A percentile compares a stretch with the other conserved stretches of the same genome.
phyloP scores from a whole-genome alignment of 345 rosid genomes.

The Eucalyptus viminalis region DNA sequence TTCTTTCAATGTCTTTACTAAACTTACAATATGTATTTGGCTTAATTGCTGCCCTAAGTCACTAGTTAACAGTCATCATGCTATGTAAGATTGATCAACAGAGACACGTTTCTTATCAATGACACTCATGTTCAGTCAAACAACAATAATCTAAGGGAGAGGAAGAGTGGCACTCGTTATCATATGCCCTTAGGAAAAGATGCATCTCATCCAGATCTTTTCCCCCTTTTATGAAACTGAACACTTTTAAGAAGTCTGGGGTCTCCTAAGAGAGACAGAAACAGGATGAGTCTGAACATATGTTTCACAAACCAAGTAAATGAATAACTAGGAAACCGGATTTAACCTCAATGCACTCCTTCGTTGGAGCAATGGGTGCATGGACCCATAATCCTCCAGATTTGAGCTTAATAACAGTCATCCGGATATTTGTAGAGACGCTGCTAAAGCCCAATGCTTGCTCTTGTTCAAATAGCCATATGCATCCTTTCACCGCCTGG shows the following conservation, averaged over 20 bases:
- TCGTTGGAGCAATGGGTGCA: conserved; percentile 98
- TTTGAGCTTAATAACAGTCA: conserved; percentile 94
- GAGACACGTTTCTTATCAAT: not conserved
- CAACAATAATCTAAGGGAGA: not conserved
- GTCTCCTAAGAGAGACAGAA: not conserved
- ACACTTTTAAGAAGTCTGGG: not conserved
- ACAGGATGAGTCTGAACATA: not conserved
- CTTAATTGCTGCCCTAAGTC: not conserved
- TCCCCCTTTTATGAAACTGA: not conserved
- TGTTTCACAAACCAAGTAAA: not conserved
- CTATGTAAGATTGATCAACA: not conserved
- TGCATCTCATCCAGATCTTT: not conserved
- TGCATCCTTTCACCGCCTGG: conserved; percentile 75
- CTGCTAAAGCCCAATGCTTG: conserved; percentile 98
- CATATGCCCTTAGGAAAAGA: not conserved
- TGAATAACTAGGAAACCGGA: not conserved
- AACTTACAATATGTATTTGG: not conserved
- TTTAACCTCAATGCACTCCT: conserved; percentile 81
- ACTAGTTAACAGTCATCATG: not conserved
- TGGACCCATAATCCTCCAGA: conserved; percentile 99
- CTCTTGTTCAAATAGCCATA: conserved; percentile 98
- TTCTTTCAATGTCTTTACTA: not conserved
- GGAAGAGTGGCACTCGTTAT: not conserved
- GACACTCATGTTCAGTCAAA: not conserved
- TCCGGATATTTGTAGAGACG: conserved; percentile 84